A percentile compares a stretch with the other conserved stretches of the same genome.
These are phyloP conservation scores for Cyberlindnera bimundalis DNA, from an alignment of 805 yeast species.

Conservation along the genomic window DNA sequence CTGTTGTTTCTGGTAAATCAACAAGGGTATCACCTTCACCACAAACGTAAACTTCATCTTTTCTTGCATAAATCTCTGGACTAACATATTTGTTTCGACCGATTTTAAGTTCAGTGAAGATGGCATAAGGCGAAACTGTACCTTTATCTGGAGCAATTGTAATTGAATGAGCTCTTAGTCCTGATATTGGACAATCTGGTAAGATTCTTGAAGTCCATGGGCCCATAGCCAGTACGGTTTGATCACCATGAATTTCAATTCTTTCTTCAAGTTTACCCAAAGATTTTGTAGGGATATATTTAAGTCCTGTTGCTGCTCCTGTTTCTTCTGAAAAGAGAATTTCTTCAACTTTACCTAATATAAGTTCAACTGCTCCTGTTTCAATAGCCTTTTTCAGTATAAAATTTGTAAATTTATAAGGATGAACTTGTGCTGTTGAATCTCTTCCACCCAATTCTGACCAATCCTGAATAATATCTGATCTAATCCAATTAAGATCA, in stretches of 20 bases:
- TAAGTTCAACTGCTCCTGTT: slow-evolving; percentile 76
- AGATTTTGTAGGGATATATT: slow-evolving; percentile 43
- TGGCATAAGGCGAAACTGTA: slow-evolving; percentile 86
- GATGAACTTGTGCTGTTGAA: slow-evolving; percentile 96
- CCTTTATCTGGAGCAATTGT: slow-evolving; percentile 78
- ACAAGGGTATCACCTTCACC: slow-evolving; percentile 95
- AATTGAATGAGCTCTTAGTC: slow-evolving; percentile 92
- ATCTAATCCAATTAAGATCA: slow-evolving; percentile 74
- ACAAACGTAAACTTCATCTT: slow-evolving; percentile 93
- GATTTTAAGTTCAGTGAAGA: slow-evolving; percentile 86
- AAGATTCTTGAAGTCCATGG: slow-evolving; percentile 95
- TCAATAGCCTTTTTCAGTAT: slow-evolving; percentile 77
- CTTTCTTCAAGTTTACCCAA: slow-evolving; percentile 28
- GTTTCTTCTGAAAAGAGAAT: slow-evolving; percentile 57
- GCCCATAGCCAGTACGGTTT: slow-evolving; percentile 83
- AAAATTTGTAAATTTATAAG: slow-evolving; percentile 87
- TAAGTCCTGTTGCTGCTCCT: slow-evolving; percentile 69
- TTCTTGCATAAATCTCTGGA: slow-evolving; percentile 93
- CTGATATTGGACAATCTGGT: slow-evolving; percentile 92
- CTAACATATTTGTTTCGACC: slow-evolving; percentile 66
- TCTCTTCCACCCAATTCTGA: slow-evolving; percentile 78
- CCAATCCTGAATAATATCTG: slow-evolving; percentile 64
- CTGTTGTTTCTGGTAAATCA: slow-evolving; percentile 90
- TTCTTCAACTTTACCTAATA: slow-evolving; percentile 80
- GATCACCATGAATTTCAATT: slow-evolving; percentile 59